phyloP scores from a whole-genome alignment of 2,329 filamentous ascomycete species.

The Cladobotryum mycophilum region DNA sequence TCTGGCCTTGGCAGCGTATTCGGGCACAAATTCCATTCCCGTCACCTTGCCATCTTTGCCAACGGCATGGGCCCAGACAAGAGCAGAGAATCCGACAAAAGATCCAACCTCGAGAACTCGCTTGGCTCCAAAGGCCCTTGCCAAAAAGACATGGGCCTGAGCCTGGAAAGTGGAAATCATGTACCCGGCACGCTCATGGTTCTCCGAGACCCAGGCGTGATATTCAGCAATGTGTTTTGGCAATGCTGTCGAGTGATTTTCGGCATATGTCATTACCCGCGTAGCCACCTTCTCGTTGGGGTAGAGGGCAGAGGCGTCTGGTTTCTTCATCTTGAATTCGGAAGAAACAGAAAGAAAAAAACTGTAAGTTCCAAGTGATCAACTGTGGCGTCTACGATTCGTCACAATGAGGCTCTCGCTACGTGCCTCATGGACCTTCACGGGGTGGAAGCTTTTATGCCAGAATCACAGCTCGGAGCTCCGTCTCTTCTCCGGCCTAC shows the following conservation, averaged over 20 bases:
- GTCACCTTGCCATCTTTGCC: conserved; percentile 22
- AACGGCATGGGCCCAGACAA: conserved; percentile 36
- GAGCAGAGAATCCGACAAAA: conserved; percentile 35
- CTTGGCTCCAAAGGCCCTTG: conserved; percentile 31
- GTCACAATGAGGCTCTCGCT: neutral
- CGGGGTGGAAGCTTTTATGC: no score
- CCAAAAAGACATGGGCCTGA: conserved; percentile 27
- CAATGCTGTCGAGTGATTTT: conserved; percentile 27
- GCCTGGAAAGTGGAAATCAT: conserved; percentile 31
- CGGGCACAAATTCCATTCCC: conserved; percentile 37
- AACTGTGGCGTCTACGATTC: neutral
- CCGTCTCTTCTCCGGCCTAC: no score
- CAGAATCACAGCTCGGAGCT: no score
- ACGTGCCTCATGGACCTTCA: no score
- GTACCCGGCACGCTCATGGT: conserved; percentile 19
- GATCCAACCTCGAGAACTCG: conserved; percentile 37
- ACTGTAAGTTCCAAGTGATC: neutral
- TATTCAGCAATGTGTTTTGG: conserved; percentile 31
- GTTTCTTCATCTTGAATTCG: conserved; percentile 16
- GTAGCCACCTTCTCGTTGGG: conserved; percentile 30
- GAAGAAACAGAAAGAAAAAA: neutral
- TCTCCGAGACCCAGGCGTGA: conserved; percentile 25
- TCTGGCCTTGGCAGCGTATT: conserved; percentile 34
- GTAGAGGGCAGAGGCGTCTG: conserved; percentile 27
- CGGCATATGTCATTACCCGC: conserved; percentile 32